phyloP scores from a whole-genome alignment of 164 flowering plant species.

The Chimonanthus praecox region DNA sequence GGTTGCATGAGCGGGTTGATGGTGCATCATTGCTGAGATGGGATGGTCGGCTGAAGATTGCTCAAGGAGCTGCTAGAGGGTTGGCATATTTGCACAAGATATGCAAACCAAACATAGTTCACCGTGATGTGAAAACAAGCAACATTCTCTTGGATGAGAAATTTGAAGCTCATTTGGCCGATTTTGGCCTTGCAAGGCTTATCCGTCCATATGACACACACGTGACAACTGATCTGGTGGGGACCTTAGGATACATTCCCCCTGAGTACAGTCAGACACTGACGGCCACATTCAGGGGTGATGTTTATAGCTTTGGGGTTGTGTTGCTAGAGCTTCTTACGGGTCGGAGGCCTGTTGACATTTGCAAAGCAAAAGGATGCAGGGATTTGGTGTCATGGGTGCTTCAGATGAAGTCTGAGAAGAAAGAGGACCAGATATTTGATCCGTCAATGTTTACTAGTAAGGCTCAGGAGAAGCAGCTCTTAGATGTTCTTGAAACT shows the following conservation, averaged over 20 bases:
- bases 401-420: conserved; percentile 54
- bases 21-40: conserved; percentile 44
- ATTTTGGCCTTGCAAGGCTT: conserved; percentile 77
- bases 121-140: conserved; percentile 77
- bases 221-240: conserved; percentile 82
- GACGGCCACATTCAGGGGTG: conserved; percentile 75
- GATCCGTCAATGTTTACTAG: conserved; percentile 46
- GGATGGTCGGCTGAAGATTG: conserved; percentile 57
- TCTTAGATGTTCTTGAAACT: conserved; percentile 46
- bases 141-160: conserved; percentile 69
- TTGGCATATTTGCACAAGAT: conserved; percentile 68
- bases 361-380: conserved; percentile 59
- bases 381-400: conserved; percentile 80
- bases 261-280: conserved; percentile 75
- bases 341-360: conserved; percentile 70
- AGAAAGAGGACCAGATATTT: conserved; percentile 41
- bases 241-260: conserved; percentile 84
- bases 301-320: conserved; percentile 84
- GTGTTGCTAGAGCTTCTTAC: conserved; percentile 81
- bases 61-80: conserved; percentile 71
- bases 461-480: conserved; percentile 42
- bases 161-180: conserved; percentile 81
- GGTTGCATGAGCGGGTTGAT: conserved; percentile 74
- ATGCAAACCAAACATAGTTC: conserved; percentile 68
- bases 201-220: conserved; percentile 78